Evolutionary conservation across 2,329 filamentous ascomycete genomes (phyloP), one percentile per base, ranked within the genome.

Genomic region (Arthroderma uncinatum): DNA sequence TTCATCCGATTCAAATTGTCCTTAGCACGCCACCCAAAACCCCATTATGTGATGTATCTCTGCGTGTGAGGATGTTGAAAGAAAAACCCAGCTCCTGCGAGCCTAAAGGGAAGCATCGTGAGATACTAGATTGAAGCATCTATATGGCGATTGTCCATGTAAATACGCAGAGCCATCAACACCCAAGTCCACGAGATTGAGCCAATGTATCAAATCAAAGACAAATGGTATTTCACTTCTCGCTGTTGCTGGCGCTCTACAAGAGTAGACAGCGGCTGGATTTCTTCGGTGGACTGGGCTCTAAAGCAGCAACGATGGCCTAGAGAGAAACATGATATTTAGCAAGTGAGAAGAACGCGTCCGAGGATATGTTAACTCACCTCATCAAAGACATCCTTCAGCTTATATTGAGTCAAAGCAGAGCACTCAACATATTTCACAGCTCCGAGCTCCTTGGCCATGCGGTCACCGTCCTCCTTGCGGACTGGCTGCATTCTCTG

Each of bases 381-480:
- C 87, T 97, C 93, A 68, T 98, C 93, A 74, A 98, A 98, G 16
- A 98, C 93, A 70, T 97, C 93, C 80, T 98, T 98, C 64, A 98
- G 78, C 77, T 96, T 96, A 78, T 91, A 96, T 78, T 98, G 93
- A 61, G 93, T 97, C 73, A 98, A 77, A 58, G 93, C 93, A 70
- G 91, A 96, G 78, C 93, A 98, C 77, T 98, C 93, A 62, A 97
- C 93, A 67, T 98, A 98, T 79, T 96, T 97, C 67, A 98, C 89
- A 4, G 93, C 93, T 61, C 90, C 90, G n/a, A 97, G 77, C 62
- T 97, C 92, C 78, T 92, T 95, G 2, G 93, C 92, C 89, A 97
- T 96, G 65, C 84, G 81, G 73, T 97, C 92, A 55, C 93, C 93
- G 64, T 96, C 91, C 73, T 95, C 90, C 73, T 87, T 90, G 70